Evolutionary conservation across 805 yeast genomes (phyloP), one percentile per base, ranked within the genome.

Genomic region (Candida boleticola): DNA sequence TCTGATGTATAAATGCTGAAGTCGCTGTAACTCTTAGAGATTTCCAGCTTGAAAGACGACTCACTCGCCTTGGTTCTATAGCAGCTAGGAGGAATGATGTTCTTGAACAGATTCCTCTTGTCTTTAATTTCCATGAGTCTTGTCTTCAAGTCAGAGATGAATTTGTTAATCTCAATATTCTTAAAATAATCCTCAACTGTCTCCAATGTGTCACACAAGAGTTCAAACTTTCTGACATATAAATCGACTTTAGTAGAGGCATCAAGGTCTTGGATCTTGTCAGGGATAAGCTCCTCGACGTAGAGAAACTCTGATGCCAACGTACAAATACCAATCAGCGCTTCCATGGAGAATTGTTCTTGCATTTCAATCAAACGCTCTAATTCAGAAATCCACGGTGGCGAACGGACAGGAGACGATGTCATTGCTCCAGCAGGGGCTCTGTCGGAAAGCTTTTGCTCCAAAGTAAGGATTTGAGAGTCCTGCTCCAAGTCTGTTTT

Each of bases 301-400:
- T 29, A 21, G 13, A 38, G 17, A 20, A 22, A 31, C 14, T 29
- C 36, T 9, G 41, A 38, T 7, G 29, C 36, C 27, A 38, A 38
- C 4, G 13, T 7, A 26, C 41, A 38, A 21, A 38, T 30, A 4
- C 34, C 41, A 10, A 38, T 29, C 41, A 38, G 41, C 4, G 41
- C 34, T 17, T 17, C n/a, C 41, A 38, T 38, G 10, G 41, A 38
- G 27, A 38, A 38, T 11, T 38, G 36, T 16, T 38, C 41, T 13
- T 29, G 26, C 3, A 23, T n/a, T 9, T 17, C 36, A 19, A 38
- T 38, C 5, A 38, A 23, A 4, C 6, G 19, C 7, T 20, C 41
- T 10, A 38, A 38, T 29, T 36, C 39, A 7, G 25, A 21, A 11
- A 33, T 13, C 36, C 36, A 33, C 14, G 13, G 14, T 4, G 27